Conservation (phyloP, 2,329 filamentous ascomycete species). For the Sporothrix brunneoviolacea region DNA sequence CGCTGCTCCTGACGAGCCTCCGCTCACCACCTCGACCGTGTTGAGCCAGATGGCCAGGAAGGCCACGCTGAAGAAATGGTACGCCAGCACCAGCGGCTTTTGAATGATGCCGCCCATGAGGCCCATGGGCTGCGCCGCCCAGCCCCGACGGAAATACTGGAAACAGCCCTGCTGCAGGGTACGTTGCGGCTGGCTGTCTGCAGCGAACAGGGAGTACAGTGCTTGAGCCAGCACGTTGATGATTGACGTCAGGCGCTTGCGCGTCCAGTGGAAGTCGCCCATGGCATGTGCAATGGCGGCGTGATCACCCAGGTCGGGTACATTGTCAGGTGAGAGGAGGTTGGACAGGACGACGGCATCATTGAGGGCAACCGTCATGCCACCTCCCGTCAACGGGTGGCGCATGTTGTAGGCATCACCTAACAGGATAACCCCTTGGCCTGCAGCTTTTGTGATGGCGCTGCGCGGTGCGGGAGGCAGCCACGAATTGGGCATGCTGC, state of each 20-base stretch:
- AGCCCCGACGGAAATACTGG: conserved; percentile 74
- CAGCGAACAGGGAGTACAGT: conserved; percentile 85
- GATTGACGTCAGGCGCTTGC: conserved; percentile 75
- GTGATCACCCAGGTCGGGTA: conserved; percentile 65
- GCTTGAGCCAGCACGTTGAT: conserved; percentile 98
- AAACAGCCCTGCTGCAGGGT: conserved; percentile 88
- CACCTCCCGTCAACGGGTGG: conserved; percentile 93
- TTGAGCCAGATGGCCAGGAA: conserved; percentile 73
- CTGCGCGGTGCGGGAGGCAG: conserved; percentile 54
- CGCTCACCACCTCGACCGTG: conserved; percentile 31
- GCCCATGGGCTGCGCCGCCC: conserved; percentile 71
- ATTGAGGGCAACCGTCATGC: conserved; percentile 96
- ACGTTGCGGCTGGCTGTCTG: conserved; percentile 67
- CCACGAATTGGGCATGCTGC: conserved; percentile 92
- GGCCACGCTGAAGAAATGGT: conserved; percentile 93
- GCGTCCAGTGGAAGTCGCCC: conserved; percentile 73
- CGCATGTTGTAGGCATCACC: conserved; percentile 99
- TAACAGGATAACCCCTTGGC: conserved; percentile 69
- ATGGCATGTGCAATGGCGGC: conserved; percentile 61
- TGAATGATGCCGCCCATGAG: conserved; percentile 76
- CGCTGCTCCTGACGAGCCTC: conserved; percentile 26
- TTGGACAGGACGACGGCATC: conserved; percentile 74
- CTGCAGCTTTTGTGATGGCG: conserved; percentile 41
- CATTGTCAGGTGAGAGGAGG: conserved; percentile 60
- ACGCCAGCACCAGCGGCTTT: conserved; percentile 69